Base-by-base conservation (phyloP, 768 basidiomycete species). In the Hericium erinaceus region DNA sequence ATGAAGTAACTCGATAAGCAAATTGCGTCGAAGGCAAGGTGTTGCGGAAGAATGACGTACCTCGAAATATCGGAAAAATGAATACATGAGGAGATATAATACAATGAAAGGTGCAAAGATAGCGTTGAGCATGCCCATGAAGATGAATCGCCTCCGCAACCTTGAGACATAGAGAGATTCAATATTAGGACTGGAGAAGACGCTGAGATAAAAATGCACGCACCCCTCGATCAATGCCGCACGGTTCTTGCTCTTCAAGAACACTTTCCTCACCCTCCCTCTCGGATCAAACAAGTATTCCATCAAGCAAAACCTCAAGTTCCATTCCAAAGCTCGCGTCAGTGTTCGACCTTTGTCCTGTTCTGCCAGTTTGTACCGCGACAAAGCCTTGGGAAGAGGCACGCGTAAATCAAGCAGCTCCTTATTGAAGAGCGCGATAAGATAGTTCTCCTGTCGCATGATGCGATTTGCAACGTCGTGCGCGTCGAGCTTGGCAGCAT, bases 11-110 rank as follows among this genome's bases (percentile, higher is more conserved):
- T 68, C 18, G 68, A 54, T 20, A 52, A 18, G 46, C 33, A 52
- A 37, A 18, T 38, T 16, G 48, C 33, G 33, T 26, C 18, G 20
- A 12, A 4, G 53, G 24, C 24, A 52, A 22, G 18, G n/a, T 44
- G 22, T 16, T 41, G 33, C 26, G 8, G 33, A 6, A 33, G 70
- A 83, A 54, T 51, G 93, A 95, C 83, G 54, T 51, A 93, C 97
- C 79, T 99, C 97, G 60, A 99, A 99, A 70, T 99, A 99, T 3
- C 95, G 89, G 78, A 99, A 99, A 79, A 99, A 99, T 0, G 94
- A 98, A 69, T 97, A 99, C 85, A 98, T 91, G 41, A 98, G 72
- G 46, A 98, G 82, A 70, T 99, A 99, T 16, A 95, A 74, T 37
- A 98, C 90, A 65, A 99, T 98, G 73, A 98, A 95, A 0, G 97